Percentiles rank a stretch among this genome's conserved stretches.
phyloP scores from a whole-genome alignment of 371 early-diverging fungal species.

The Mucor piriformis region DNA sequence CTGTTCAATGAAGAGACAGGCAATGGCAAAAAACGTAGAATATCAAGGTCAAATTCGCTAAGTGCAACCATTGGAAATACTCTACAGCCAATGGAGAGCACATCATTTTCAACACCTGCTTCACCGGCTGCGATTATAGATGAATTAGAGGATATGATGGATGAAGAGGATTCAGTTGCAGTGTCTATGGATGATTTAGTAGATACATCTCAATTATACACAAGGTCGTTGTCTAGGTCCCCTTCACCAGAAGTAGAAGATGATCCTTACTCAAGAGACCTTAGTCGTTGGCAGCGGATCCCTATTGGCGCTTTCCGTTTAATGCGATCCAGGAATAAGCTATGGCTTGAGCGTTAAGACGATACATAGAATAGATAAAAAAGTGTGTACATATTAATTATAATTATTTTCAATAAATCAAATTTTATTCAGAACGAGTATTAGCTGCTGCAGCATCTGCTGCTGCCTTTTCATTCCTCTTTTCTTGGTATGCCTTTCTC shows the following conservation, averaged over 20 bases:
- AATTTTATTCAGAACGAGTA: neutral
- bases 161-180: slow-evolving; percentile 14
- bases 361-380: neutral
- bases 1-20: neutral
- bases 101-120: slow-evolving; percentile 13
- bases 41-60: slow-evolving; percentile 14
- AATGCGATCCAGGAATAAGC: slow-evolving; percentile 47
- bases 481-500: slow-evolving; percentile 38
- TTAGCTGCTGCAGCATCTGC: neutral
- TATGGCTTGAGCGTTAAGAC: slow-evolving; percentile 47
- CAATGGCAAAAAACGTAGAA: slow-evolving; percentile 5
- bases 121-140: slow-evolving; percentile 17
- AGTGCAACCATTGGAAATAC: neutral
- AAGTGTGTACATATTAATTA: neutral
- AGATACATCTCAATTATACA: slow-evolving; percentile 60
- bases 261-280: slow-evolving; percentile 49
- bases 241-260: slow-evolving; percentile 54
- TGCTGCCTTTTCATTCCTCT: slow-evolving; percentile 16
- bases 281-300: slow-evolving; percentile 64
- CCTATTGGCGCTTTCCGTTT: slow-evolving; percentile 65
- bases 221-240: slow-evolving; percentile 40
- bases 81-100: slow-evolving; percentile 2
- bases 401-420: neutral
- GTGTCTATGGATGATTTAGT: slow-evolving; percentile 66
- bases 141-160: slow-evolving; percentile 15